Base-by-base conservation (phyloP, 2,329 filamentous ascomycete genomes). In the Coniochaeta pulveracea region DNA sequence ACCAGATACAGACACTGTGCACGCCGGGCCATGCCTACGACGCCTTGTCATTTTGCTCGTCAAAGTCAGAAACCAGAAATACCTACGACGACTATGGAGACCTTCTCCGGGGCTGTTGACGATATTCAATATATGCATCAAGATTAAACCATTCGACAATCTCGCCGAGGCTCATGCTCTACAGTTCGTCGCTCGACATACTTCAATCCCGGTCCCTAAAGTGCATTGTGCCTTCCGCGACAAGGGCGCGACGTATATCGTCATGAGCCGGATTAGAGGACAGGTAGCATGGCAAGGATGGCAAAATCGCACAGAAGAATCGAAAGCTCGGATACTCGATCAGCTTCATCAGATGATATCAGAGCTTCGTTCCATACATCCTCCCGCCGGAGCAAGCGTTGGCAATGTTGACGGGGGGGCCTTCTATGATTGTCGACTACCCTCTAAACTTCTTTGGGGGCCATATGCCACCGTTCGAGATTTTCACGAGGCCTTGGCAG, bases 131-230 rank as follows among this genome's bases (percentile, higher is more conserved):
- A n/a, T 45, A 15, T 43, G 40, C 24, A 41, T 61, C 41, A 62
- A 61, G 40, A 46, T 46, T 11, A 55, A 48, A 9, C 35, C 34
- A 19, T 41, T 32, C 26, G 41, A 46, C 8, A 47, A 51, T 26
- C 47, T 63, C 6, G 45, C 53, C 6, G 58, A 64, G 45, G 60
- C 53, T 18, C 44, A 46, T 24, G 47, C 60, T 3, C 59, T 67
- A 49, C 40, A 49, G 16, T 63, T 56, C 31, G 39, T 67, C 29
- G 48, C 53, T 5, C 29, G 47, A 10, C 48, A 61, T 32, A 67
- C 61, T 4, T 49, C 48, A 8, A 52, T 67, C 17, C 62, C 60
- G 5, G 58, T 66, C 2, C 63, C 64, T 2, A 51, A 54, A 16
- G 49, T 66, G 2, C 50, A 61, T 39, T 59, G 46, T 38, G 51